Evolutionary conservation across 2,329 filamentous ascomycete species (phyloP).

Genomic region (Huntiella abstrusa): DNA sequence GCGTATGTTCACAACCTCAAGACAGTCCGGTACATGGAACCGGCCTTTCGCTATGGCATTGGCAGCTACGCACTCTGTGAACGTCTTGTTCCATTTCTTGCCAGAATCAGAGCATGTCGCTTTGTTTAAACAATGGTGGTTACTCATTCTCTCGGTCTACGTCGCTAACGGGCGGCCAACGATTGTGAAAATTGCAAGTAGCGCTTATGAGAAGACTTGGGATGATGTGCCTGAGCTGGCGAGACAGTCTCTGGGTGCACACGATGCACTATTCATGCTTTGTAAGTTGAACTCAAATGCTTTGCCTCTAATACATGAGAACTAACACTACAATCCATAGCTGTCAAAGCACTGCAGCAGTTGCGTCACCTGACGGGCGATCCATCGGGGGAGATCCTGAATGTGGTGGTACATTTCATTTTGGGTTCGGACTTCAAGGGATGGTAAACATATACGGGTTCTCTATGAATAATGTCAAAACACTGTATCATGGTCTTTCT

Average conservation of each 20-base stretch:
- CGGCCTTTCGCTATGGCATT: slow-evolving; percentile 70
- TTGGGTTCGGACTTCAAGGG: too few relatives aligned
- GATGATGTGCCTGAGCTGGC: slow-evolving; percentile 54
- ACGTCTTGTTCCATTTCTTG: slow-evolving; percentile 65
- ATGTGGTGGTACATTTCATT: too few relatives aligned
- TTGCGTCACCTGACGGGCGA: too few relatives aligned
- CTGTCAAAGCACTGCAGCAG: too few relatives aligned
- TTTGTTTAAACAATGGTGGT: slow-evolving; percentile 76
- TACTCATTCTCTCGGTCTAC: slow-evolving; percentile 62
- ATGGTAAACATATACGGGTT: too few relatives aligned
- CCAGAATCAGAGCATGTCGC: slow-evolving; percentile 52
- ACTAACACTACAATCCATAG: too few relatives aligned
- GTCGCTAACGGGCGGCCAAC: slow-evolving; percentile 54
- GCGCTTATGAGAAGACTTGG: slow-evolving; percentile 54
- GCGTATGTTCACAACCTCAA: slow-evolving; percentile 42
- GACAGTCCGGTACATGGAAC: slow-evolving; percentile 46
- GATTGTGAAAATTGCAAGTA: slow-evolving; percentile 47
- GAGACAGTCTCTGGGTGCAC: slow-evolving; percentile 44
- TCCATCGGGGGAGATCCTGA: too few relatives aligned
- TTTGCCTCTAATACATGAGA: too few relatives aligned
- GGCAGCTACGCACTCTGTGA: slow-evolving; percentile 70
- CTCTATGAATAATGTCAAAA: too few relatives aligned
- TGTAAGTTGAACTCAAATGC: slow-evolving; percentile 25
- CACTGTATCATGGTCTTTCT: too few relatives aligned
- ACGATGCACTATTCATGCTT: slow-evolving; percentile 75